phyloP scores from a whole-genome alignment of 164 flowering plant genomes.

The Vitis labrusca region DNA sequence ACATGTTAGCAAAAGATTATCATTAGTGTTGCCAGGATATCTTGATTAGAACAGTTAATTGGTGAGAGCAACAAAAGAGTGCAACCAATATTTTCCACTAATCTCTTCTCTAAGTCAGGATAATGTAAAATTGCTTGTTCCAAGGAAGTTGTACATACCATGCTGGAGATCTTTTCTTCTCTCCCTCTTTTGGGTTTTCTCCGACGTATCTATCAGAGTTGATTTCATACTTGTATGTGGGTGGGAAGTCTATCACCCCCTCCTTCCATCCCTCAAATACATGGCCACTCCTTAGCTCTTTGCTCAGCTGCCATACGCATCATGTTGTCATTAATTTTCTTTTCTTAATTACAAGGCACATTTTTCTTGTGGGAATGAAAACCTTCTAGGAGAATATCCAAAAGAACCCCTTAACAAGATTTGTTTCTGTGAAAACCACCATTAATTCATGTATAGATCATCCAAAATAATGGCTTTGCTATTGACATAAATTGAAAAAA shows the following conservation, averaged over 20 bases:
- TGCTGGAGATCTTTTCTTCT: conserved; percentile 95
- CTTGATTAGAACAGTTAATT: neutral
- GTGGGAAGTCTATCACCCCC: conserved; percentile 86
- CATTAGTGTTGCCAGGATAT: no score
- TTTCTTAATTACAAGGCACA: neutral
- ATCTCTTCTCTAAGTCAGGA: neutral
- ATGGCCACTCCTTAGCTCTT: conserved; percentile 74
- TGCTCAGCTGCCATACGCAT: conserved; percentile 56
- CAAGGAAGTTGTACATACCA: conserved; percentile 56
- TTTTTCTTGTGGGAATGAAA: neutral
- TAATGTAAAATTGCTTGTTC: conserved; percentile 5
- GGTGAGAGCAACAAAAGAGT: neutral
- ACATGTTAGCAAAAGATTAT: neutral
- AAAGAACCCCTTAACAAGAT: no score
- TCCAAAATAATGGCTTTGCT: neutral
- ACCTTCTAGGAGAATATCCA: no score
- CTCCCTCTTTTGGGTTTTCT: conserved; percentile 86
- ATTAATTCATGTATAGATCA: no score
- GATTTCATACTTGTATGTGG: conserved; percentile 90
- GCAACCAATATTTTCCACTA: neutral
- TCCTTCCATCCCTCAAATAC: conserved; percentile 97
- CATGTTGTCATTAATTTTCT: conserved; percentile 4
- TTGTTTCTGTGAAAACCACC: no score
- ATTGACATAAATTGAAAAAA: no score
- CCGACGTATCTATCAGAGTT: conserved; percentile 80